These are phyloP conservation scores for Effrenium voratum DNA, from an alignment of 73 alveolate species.

Conservation along the genomic window DNA sequence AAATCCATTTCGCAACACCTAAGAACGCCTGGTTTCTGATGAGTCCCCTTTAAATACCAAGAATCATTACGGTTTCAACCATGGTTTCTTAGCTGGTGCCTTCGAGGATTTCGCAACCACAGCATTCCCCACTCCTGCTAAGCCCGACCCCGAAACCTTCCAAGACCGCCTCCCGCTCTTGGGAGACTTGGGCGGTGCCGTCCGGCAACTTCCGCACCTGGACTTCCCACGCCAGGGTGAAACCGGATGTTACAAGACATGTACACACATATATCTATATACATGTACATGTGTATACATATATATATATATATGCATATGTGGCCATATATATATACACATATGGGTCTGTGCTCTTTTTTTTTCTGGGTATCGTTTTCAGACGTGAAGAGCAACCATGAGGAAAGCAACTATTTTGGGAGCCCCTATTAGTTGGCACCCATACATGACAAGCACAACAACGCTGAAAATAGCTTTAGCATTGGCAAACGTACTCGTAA, in stretches of 20 bases:
- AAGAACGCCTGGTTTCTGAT: no score
- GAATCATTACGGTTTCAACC: no score
- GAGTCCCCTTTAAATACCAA: no score
- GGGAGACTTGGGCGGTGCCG: slow-evolving; percentile 53
- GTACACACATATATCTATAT: background rate
- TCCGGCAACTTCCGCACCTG: slow-evolving; percentile 62
- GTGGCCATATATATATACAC: background rate
- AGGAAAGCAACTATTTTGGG: no score
- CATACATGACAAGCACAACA: background rate
- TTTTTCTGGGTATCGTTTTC: no score
- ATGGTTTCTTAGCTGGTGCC: no score
- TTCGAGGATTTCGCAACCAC: background rate
- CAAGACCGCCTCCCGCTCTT: background rate
- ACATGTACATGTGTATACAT: background rate
- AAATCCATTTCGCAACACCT: no score
- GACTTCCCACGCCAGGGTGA: background rate
- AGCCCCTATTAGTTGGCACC: no score
- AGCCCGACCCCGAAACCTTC: background rate
- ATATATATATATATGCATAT: background rate
- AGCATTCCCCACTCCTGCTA: background rate
- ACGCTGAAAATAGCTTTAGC: background rate
- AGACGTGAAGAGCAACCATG: no score
- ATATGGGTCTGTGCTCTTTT: background rate
- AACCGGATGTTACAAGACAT: background rate
- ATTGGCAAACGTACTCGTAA: no score